phyloP scores from a whole-genome alignment of 257 asterid species.

The Verbena officinalis region DNA sequence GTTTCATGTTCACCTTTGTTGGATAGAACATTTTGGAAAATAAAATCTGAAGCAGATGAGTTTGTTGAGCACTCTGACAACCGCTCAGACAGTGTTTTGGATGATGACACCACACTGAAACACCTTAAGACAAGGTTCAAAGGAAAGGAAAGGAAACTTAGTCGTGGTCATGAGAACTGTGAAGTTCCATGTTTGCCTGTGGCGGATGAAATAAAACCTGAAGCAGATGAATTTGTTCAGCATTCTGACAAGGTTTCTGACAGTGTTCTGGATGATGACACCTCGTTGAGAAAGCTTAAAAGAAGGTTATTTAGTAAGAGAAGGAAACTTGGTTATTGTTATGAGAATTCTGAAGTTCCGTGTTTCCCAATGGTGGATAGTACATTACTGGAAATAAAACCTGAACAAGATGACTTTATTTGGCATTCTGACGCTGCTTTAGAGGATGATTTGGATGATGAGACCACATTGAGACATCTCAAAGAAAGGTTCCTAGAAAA shows the following conservation, averaged over 20 bases:
- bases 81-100: conserved; percentile 32
- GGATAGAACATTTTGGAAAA: conserved; percentile 33
- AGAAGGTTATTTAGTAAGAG: conserved; percentile 36
- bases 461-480: conserved; percentile 54
- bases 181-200: background rate
- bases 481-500: conserved; percentile 41
- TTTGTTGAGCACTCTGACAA: background rate
- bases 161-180: background rate
- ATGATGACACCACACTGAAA: conserved; percentile 48
- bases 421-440: conserved; percentile 18
- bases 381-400: conserved; percentile 23
- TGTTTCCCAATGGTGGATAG: conserved; percentile 38
- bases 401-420: conserved; percentile 22
- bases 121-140: conserved; percentile 46
- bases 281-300: conserved; percentile 56
- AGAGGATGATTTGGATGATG: conserved; percentile 36
- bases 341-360: conserved; percentile 29
- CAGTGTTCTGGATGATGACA: conserved; percentile 36
- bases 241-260: conserved; percentile 17
- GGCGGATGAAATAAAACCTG: conserved; percentile 32
- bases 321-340: conserved; percentile 32
- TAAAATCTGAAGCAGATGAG: conserved; percentile 23
- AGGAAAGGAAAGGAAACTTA: conserved; percentile 47
- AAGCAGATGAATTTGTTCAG: conserved; percentile 20
- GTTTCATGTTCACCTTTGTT: conserved; percentile 30